These are phyloP conservation scores for Talaromyces sp. DNA, from an alignment of 2,329 filamentous ascomycete genomes.

Conservation along the genomic window DNA sequence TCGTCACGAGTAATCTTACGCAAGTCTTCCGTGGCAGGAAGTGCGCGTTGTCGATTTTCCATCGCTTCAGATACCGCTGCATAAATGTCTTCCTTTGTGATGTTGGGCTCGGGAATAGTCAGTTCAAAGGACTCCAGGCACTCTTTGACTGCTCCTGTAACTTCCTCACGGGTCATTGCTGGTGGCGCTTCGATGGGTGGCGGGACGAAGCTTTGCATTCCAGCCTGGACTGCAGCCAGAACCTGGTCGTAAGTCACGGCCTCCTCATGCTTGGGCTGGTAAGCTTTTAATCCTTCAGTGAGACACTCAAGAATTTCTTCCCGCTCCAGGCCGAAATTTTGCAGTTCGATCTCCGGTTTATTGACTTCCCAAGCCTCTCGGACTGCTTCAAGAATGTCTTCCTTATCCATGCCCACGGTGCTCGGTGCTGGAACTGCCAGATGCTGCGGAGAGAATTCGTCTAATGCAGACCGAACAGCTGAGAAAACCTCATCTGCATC, in stretches of 20 bases:
- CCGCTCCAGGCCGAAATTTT: conserved; percentile 84
- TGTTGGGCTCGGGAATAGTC: conserved; percentile 33
- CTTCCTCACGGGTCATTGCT: conserved; percentile 20
- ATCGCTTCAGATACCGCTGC: conserved; percentile 22
- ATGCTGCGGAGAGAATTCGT: conserved; percentile 59
- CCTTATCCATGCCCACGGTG: conserved; percentile 59
- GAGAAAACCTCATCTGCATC: conserved; percentile 85
- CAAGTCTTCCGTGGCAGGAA: background rate
- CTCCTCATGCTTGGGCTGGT: conserved; percentile 54
- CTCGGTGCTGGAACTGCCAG: conserved; percentile 50
- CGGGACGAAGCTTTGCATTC: conserved; percentile 75
- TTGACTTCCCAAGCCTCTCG: conserved; percentile 91
- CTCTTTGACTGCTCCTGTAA: conserved; percentile 61
- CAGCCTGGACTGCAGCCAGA: conserved; percentile 79
- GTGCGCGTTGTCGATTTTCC: conserved; percentile 17
- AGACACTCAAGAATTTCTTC: conserved; percentile 87
- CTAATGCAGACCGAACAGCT: conserved; percentile 72
- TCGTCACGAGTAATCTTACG: conserved; percentile 47
- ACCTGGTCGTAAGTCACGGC: conserved; percentile 80
- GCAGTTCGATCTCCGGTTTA: conserved; percentile 87
- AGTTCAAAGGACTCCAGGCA: conserved; percentile 78
- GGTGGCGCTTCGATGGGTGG: conserved; percentile 67
- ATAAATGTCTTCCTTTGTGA: conserved; percentile 24
- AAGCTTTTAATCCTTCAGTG: conserved; percentile 78
- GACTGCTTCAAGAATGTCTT: conserved; percentile 83